Conservation (phyloP, 1,284 basidiomycete species). For the Austroboletus novae-zelandiae region DNA sequence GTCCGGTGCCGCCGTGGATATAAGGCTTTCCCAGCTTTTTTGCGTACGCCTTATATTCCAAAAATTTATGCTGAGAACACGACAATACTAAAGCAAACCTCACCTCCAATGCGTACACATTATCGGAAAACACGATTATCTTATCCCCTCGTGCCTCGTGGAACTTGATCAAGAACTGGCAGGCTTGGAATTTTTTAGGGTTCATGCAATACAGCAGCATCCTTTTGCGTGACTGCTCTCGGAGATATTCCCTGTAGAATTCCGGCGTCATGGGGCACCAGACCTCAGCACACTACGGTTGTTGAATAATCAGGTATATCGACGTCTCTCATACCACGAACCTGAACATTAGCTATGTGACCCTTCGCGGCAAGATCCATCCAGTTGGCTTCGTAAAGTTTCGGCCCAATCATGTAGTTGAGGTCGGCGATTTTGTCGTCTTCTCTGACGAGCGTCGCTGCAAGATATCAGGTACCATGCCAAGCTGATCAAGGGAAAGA, state of each 20-base stretch:
- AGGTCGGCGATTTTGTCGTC: slow-evolving; percentile 99
- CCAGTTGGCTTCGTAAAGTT: slow-evolving; percentile 99
- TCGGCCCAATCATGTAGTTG: slow-evolving; percentile 99
- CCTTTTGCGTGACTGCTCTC: slow-evolving; percentile 88
- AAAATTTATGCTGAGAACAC: neutral
- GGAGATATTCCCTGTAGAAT: slow-evolving; percentile 97
- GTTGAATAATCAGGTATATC: slow-evolving; percentile 5
- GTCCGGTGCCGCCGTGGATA: slow-evolving; percentile 96
- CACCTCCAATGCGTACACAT: slow-evolving; percentile 95
- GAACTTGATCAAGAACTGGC: slow-evolving; percentile 98
- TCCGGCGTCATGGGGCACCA: slow-evolving; percentile 99
- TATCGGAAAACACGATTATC: slow-evolving; percentile 99
- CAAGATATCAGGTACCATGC: slow-evolving; percentile 11
- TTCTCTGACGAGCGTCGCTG: slow-evolving; percentile 95
- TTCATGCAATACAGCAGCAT: slow-evolving; percentile 99
- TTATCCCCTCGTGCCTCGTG: slow-evolving; percentile 98
- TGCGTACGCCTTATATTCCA: slow-evolving; percentile 83
- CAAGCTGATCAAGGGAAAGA: neutral
- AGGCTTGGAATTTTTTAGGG: slow-evolving; percentile 98
- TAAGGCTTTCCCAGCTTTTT: slow-evolving; percentile 92
- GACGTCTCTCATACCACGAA: slow-evolving; percentile 35
- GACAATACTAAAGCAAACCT: slow-evolving; percentile 17
- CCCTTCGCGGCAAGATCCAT: slow-evolving; percentile 99
- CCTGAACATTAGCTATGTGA: slow-evolving; percentile 99
- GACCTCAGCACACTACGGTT: slow-evolving; percentile 88